Evolutionary conservation across 164 flowering plant genomes (phyloP), one percentile per base, ranked within the genome.

Genomic region (Cinnamomum micranthum): DNA sequence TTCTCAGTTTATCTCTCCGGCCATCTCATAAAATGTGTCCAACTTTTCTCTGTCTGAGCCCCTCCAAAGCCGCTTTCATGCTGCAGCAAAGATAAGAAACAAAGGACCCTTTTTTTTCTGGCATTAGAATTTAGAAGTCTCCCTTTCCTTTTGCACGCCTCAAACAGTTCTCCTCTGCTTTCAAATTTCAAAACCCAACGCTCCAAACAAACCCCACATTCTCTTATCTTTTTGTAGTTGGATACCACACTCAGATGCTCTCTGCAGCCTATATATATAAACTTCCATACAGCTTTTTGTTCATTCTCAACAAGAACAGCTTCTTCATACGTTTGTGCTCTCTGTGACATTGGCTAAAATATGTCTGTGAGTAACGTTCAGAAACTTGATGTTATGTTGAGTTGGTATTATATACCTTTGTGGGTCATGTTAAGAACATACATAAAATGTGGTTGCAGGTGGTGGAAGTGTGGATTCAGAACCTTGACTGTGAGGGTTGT

Each of bases 401-500:
- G 17, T 55, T 17, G 20, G 17, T 55, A 25, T 50, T 50, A 50
- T 25, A 25, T 27, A 23, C 22, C 35, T 28, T 67, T 28, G 20
- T 67, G 69, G 69, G 27, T 65, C 41, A 23, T 4, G 69, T 17
- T 28, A 27, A 67, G 27, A 64, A 64, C 17, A 14, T 25, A 11
- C 1, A 55, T 23, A 24, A 4, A 3, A 68, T 72, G 74, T 58
- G 62, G 10, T 63, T 70, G 83, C 75, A 85, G 92, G 84, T 87
- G 86, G 83, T 92, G 81, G 94, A 90, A 77, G 84, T 92, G 51
- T 84, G 89, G 78, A 91, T 92, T 74, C 89, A 90, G 65, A 92
- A 90, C 78, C 79, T 92, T 75, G 97, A 92, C 33, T 90, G 92
- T 50, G 89, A 86, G 70, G 93, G 97, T 20, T 92, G 97, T 77